Conservation (phyloP, 139 green algal species). For the Pleodorina starrii region DNA sequence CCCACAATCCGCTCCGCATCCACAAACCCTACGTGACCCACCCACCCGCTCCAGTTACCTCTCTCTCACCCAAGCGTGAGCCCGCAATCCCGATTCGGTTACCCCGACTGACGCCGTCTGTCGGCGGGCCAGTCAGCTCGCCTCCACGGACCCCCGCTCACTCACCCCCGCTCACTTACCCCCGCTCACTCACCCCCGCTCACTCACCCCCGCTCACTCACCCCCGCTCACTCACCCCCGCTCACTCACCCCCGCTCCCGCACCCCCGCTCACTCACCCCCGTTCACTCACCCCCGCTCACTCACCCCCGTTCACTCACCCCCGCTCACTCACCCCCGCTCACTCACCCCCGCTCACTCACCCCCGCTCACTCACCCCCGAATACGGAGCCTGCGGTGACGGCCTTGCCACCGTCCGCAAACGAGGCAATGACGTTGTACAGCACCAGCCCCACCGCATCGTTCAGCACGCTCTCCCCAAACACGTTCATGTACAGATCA, state of each 20-base stretch:
- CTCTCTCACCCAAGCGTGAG: too few relatives aligned
- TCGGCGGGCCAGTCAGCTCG: too few relatives aligned
- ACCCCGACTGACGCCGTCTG: too few relatives aligned
- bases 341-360: background rate
- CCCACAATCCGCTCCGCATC: too few relatives aligned
- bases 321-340: background rate
- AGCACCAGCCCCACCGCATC: constrained; percentile 89
- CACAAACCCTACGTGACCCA: too few relatives aligned
- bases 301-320: background rate
- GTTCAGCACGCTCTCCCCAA: constrained; percentile 90
- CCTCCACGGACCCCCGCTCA: too few relatives aligned
- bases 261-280: background rate
- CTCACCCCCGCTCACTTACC: too few relatives aligned
- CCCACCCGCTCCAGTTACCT: too few relatives aligned
- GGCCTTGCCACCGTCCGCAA: constrained; percentile 37
- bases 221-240: background rate
- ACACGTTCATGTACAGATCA: constrained; percentile 88
- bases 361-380: constrained; percentile 35
- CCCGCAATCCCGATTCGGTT: too few relatives aligned
- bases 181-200: too few relatives aligned
- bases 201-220: too few relatives aligned
- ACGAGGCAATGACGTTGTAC: constrained; percentile 67
- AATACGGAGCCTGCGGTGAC: constrained; percentile 53
- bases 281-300: background rate
- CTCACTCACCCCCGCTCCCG: background rate